Conservation (phyloP, 169 alveolate species). For the Cryptosporidium ryanae region DNA sequence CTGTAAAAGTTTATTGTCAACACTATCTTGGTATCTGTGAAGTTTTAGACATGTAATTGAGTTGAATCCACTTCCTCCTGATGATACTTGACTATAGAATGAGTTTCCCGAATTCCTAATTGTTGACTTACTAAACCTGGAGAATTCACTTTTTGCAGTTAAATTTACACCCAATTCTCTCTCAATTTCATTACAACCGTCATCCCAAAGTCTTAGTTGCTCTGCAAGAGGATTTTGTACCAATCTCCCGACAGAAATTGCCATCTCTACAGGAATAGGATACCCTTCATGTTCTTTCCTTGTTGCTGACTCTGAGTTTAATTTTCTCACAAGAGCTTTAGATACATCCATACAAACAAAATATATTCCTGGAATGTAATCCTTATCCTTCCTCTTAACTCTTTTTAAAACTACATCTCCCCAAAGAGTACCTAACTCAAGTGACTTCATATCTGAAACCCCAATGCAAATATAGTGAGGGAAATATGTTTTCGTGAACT, state of each 20-base stretch:
- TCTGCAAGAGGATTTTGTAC: constrained; percentile 85
- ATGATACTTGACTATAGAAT: not conserved
- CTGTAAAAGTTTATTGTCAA: constrained; percentile 33
- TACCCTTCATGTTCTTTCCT: constrained; percentile 65
- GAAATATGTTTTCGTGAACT: constrained; percentile 42
- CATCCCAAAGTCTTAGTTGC: constrained; percentile 84
- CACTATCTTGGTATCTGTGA: constrained; percentile 65
- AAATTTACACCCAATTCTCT: constrained; percentile 8
- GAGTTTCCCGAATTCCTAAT: not conserved
- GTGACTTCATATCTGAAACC: constrained; percentile 32
- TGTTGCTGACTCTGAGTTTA: constrained; percentile 11
- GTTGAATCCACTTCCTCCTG: constrained; percentile 8
- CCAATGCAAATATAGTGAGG: constrained; percentile 71
- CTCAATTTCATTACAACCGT: constrained; percentile 72
- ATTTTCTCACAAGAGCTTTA: constrained; percentile 37
- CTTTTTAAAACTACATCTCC: constrained; percentile 23
- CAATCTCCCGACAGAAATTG: constrained; percentile 85
- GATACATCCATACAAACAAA: constrained; percentile 71
- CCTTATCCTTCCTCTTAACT: constrained; percentile 26
- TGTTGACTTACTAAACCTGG: not conserved
- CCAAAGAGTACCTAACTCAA: constrained; percentile 51
- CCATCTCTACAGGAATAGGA: constrained; percentile 76
- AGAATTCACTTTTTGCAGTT: not conserved
- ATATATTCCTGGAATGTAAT: constrained; percentile 15
- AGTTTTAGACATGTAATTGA: constrained; percentile 49